Percentiles rank a stretch among this genome's conserved stretches.
Evolutionary conservation across 2,329 filamentous ascomycete genomes (phyloP).

Genomic region (Colletotrichum sp.): DNA sequence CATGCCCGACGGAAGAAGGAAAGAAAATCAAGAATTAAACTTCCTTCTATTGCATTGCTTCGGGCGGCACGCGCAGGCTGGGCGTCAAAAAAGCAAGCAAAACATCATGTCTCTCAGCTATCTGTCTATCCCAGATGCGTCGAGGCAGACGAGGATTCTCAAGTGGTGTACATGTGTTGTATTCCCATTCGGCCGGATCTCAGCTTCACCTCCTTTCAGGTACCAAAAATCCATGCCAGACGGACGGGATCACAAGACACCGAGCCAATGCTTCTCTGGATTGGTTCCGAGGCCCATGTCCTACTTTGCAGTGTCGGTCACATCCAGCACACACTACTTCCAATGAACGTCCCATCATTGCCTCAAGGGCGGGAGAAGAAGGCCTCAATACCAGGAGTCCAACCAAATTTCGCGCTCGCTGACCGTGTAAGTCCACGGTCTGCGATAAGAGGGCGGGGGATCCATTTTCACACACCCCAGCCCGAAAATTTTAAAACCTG

Average conservation of each 20-base stretch:
- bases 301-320: background rate
- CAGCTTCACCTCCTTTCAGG: background rate
- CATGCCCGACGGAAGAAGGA: background rate
- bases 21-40: background rate
- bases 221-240: background rate
- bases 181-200: slow-evolving; percentile 19
- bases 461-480: background rate
- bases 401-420: background rate
- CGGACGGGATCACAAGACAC: background rate
- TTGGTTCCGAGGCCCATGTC: background rate
- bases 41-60: background rate
- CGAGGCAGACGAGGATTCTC: background rate
- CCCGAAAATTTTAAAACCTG: background rate
- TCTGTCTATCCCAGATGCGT: background rate
- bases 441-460: slow-evolving; percentile 12
- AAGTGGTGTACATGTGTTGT: slow-evolving; percentile 19
- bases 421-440: background rate
- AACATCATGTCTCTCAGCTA: background rate
- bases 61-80: background rate
- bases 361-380: background rate
- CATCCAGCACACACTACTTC: background rate
- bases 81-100: background rate
- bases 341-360: background rate
- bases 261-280: background rate
- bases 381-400: background rate